These are phyloP conservation scores for Cylindricascospora bacillispora DNA, from an alignment of 1,139 yeast genomes.

Conservation along the genomic window DNA sequence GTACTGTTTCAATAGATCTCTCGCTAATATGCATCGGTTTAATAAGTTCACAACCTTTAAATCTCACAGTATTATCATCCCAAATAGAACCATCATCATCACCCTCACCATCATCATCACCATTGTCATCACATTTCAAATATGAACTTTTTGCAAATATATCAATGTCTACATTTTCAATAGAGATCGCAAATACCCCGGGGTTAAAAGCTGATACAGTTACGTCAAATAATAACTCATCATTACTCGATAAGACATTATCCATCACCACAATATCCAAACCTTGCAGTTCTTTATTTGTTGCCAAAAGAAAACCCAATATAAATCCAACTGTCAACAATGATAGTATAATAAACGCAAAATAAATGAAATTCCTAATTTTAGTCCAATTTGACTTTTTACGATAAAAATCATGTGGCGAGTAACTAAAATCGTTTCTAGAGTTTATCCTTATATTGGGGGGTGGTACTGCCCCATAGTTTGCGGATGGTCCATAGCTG, in stretches of 20 bases:
- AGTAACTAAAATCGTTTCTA: too few relatives aligned
- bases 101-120: conserved; percentile 2
- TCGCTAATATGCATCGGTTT: not conserved
- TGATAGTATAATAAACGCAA: conserved; percentile 39
- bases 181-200: conserved; percentile 59
- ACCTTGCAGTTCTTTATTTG: conserved; percentile 69
- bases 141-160: conserved; percentile 74
- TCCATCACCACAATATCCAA: conserved; percentile 49
- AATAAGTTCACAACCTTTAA: not conserved
- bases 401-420: conserved; percentile 43
- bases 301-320: conserved; percentile 74
- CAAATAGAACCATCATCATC: not conserved
- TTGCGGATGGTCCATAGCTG: not conserved
- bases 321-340: conserved; percentile 62
- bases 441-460: conserved; percentile 1
- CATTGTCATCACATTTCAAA: conserved; percentile 14
- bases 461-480: conserved; percentile 1
- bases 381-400: conserved; percentile 24
- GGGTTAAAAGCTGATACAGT: conserved; percentile 77
- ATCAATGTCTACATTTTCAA: conserved; percentile 64
- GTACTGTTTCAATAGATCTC: conserved; percentile 41
- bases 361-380: conserved; percentile 41
- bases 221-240: conserved; percentile 72
- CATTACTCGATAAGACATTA: conserved; percentile 69
- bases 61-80: not conserved